phyloP scores from a whole-genome alignment of 2,329 filamentous ascomycete species.

The Aureobasidium sp. region DNA sequence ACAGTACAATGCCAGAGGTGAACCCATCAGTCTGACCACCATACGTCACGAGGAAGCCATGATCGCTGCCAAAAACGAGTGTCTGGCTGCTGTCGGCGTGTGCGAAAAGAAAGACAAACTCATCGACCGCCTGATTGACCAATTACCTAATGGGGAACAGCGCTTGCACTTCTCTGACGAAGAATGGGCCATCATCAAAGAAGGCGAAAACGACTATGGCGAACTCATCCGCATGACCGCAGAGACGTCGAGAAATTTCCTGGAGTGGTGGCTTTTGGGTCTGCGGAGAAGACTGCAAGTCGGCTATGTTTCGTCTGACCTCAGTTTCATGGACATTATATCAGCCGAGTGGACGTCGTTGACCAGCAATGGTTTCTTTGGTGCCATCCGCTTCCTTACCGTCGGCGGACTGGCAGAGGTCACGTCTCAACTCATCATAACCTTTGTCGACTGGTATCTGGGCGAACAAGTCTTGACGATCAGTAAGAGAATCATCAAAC shows the following conservation, averaged over 20 bases:
- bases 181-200: conserved; percentile 12
- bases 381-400: not conserved
- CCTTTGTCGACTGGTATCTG: not conserved
- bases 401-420: conserved; percentile 8
- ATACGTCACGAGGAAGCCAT: conserved; percentile 34
- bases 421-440: not conserved
- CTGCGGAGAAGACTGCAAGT: conserved; percentile 16
- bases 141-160: not conserved
- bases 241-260: not conserved
- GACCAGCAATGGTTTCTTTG: not conserved
- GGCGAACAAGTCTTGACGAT: not conserved
- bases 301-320: conserved; percentile 1
- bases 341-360: not conserved
- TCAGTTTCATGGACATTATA: not conserved
- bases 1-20: conserved; percentile 39
- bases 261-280: conserved; percentile 17
- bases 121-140: not conserved
- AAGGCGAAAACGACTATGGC: conserved; percentile 17
- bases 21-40: conserved; percentile 37
- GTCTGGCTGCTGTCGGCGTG: conserved; percentile 41
- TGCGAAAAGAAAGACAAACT: conserved; percentile 33
- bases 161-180: not conserved
- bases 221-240: conserved; percentile 12
- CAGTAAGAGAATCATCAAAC: not conserved
- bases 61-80: conserved; percentile 42